These are phyloP conservation scores for Leucocoprinus birnbaumii DNA, from an alignment of 768 basidiomycete genomes.

Conservation along the genomic window DNA sequence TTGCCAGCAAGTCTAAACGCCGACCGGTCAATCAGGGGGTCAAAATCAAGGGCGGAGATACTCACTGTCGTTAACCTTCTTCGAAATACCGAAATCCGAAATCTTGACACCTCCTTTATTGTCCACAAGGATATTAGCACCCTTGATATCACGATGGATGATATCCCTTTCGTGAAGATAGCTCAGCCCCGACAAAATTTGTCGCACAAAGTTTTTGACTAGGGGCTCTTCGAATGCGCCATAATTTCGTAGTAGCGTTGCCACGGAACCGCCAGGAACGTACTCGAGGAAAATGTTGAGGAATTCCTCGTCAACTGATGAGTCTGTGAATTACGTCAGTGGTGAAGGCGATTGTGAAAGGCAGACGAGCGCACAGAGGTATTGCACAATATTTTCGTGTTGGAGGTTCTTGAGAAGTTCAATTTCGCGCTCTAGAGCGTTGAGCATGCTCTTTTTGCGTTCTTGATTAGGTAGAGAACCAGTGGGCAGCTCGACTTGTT, in stretches of 20 bases:
- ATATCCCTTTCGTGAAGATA: conserved; percentile 93
- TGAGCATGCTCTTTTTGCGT: conserved; percentile 91
- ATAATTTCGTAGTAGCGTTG: conserved; percentile 84
- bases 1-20: conserved; percentile 40
- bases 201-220: conserved; percentile 89
- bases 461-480: conserved; percentile 86
- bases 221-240: conserved; percentile 93
- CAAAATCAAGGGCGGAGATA: conserved; percentile 19
- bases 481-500: conserved; percentile 91
- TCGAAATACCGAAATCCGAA: conserved; percentile 95
- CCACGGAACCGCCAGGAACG: conserved; percentile 93
- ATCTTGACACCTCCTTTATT: conserved; percentile 98
- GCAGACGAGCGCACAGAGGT: conserved; percentile 68
- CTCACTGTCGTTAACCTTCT: conserved; percentile 95
- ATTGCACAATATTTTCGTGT: conserved; percentile 97
- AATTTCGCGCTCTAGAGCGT: conserved; percentile 89
- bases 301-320: conserved; percentile 85
- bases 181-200: conserved; percentile 84
- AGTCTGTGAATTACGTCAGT: conserved; percentile 52
- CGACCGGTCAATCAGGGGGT: no score
- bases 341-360: background rate
- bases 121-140: conserved; percentile 96
- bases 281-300: conserved; percentile 98
- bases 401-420: conserved; percentile 90
- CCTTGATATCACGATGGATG: conserved; percentile 98